Base-by-base conservation (phyloP, 2,329 filamentous ascomycete species). In the Trichophyton schoenleinii region DNA sequence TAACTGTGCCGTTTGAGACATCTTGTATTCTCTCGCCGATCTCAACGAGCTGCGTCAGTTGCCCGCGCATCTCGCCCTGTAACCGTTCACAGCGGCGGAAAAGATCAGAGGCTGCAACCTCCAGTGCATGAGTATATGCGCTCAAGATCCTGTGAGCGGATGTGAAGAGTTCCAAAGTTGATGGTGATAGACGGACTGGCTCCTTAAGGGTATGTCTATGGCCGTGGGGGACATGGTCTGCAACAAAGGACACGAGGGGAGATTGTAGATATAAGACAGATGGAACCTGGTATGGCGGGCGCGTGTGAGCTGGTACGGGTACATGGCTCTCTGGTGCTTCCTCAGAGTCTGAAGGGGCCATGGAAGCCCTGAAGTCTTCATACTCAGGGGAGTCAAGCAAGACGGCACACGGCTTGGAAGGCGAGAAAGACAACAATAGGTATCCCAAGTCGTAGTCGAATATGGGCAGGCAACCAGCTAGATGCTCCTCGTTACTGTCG, bases 371-470 rank as follows among this genome's bases (percentile, higher is more conserved):
- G 57, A 72, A 66, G 3, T 68, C 64, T 20, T 69, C 66, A 52
- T 69, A 62, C 60, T 62, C 73, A 6, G 80, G 77, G 6, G 77
- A 72, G 65, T 85, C 81, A 57, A 82, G 77, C 59, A 75, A 71
- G 3, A 77, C 80, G 34, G 78, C 82, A 65, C 77, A 78, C 1
- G 78, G 78, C 63, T 78, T 76, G 53, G 75, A 76, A 6, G 74
- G 73, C 38, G 74, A 73, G 28, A 73, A 75, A 25, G 79, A 82
- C 42, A 83, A 73, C 52, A 86, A 69, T 31, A 86, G 72, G 66
- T 84, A 83, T 8, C 83, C 83, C 34, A 84, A 68, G 62, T 82
- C 80, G 9, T 78, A 77, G 64, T 84, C 80, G 57, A 81, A 75
- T 41, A 85, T 75, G 25, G 81, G 75, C n/a, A 83, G 72, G 59